phyloP scores from a whole-genome alignment of 129 eudicot genomes.

The Chrysanthemum lavandulifolium region DNA sequence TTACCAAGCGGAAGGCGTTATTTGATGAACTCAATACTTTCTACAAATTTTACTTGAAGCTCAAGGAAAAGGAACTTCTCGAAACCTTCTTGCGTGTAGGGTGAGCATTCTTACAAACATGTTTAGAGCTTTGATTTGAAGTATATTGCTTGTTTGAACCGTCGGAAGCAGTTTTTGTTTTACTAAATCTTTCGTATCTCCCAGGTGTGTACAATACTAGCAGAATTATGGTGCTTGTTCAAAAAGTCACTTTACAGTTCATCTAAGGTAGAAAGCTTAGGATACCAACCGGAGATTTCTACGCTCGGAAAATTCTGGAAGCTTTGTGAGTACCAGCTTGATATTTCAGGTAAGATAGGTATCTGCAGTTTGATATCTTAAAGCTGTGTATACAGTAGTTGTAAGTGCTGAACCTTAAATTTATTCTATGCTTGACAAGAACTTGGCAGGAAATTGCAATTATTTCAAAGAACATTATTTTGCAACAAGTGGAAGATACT shows the following conservation, averaged over 20 bases:
- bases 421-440: background rate
- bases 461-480: too few species aligned
- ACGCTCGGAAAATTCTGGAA: slow-evolving; percentile 63
- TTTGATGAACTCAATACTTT: slow-evolving; percentile 60
- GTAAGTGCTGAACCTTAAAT: background rate
- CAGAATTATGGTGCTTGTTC: slow-evolving; percentile 83
- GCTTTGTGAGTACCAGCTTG: slow-evolving; percentile 73
- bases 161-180: slow-evolving; percentile 10
- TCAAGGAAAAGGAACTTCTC: slow-evolving; percentile 52
- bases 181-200: slow-evolving; percentile 24
- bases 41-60: slow-evolving; percentile 40
- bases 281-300: slow-evolving; percentile 62
- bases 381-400: background rate
- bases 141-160: slow-evolving; percentile 12
- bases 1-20: slow-evolving; percentile 59
- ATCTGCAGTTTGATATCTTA: slow-evolving; percentile 8
- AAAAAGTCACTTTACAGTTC: slow-evolving; percentile 54
- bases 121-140: slow-evolving; percentile 1
- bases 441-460: slow-evolving; percentile 1
- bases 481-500: too few species aligned
- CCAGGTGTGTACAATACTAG: slow-evolving; percentile 84
- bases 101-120: slow-evolving; percentile 39
- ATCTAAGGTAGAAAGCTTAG: slow-evolving; percentile 72
- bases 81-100: slow-evolving; percentile 67
- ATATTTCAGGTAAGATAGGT: slow-evolving; percentile 61